Percentiles rank a stretch among this genome's conserved stretches.
Conservation (phyloP, 2,329 filamentous ascomycete species). For the Capronia coronata region DNA sequence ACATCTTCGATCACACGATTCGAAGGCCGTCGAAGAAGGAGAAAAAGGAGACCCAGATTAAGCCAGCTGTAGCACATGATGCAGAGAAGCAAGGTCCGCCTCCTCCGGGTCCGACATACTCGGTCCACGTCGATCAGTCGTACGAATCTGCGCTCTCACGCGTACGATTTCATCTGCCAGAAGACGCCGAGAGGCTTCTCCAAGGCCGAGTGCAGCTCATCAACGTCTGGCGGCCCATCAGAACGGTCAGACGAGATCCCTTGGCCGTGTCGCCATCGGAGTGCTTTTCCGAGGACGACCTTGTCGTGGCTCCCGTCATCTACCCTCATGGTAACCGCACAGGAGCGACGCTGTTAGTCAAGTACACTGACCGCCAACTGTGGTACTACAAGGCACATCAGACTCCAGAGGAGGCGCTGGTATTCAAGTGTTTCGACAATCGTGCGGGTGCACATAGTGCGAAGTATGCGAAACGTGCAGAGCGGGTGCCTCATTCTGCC, state of each 20-base stretch:
- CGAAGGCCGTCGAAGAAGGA: constrained; percentile 1
- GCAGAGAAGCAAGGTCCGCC: constrained; percentile 2
- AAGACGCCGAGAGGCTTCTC: constrained; percentile 4
- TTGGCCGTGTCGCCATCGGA: constrained; percentile 1
- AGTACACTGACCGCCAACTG: constrained; percentile 3
- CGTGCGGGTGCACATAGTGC: constrained; percentile 1
- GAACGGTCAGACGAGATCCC: constrained; percentile 2
- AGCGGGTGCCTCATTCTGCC: constrained; percentile 1
- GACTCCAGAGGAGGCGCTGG: constrained; percentile 1
- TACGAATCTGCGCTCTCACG: neutral
- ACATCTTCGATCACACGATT: constrained; percentile 4
- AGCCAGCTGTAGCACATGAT: neutral
- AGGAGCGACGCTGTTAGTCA: neutral
- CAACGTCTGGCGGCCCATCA: constrained; percentile 5
- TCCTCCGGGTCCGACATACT: neutral
- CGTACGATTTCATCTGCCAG: neutral
- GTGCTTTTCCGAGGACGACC: constrained; percentile 2
- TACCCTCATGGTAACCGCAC: constrained; percentile 2
- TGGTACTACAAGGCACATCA: constrained; percentile 2
- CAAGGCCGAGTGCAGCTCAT: constrained; percentile 1
- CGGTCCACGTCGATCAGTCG: constrained; percentile 1
- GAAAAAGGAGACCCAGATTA: neutral
- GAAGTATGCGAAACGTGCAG: constrained; percentile 2
- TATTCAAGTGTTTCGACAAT: constrained; percentile 3
- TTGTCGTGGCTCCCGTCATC: constrained; percentile 1